phyloP scores from a whole-genome alignment of 2,329 filamentous ascomycete species.

The Calonectria pseudoturangicola region DNA sequence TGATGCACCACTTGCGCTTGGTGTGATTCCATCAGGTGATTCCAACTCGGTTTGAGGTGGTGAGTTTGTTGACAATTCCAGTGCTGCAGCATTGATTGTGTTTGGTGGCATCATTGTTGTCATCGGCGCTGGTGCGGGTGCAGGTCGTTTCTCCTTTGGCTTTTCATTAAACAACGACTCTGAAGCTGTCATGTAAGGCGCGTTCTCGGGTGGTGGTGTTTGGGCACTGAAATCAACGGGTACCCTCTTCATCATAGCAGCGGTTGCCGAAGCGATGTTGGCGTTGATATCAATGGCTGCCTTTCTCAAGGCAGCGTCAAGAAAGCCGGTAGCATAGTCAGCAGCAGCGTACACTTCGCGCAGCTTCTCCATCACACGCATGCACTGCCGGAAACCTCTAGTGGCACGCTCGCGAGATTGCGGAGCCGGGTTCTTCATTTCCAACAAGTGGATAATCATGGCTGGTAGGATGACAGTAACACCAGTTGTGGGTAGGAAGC shows the following conservation, averaged over 20 bases:
- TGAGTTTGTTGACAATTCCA: conserved; percentile 61
- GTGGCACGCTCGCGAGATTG: conserved; percentile 83
- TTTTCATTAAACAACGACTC: conserved; percentile 63
- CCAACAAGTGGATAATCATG: conserved; percentile 94
- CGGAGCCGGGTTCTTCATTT: conserved; percentile 89
- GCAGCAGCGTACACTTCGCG: conserved; percentile 93
- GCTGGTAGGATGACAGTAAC: conserved; percentile 93
- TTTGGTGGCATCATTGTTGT: conserved; percentile 60
- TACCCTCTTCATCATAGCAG: conserved; percentile 61
- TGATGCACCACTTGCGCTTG: conserved; percentile 66
- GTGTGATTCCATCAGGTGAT: conserved; percentile 63
- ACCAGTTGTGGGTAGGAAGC: conserved; percentile 89
- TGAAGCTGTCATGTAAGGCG: conserved; percentile 65
- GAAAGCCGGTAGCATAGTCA: conserved; percentile 95
- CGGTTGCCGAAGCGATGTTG: conserved; percentile 57
- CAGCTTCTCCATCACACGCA: conserved; percentile 91
- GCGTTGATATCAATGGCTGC: conserved; percentile 83
- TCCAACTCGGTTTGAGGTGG: conserved; percentile 68
- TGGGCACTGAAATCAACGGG: conserved; percentile 63
- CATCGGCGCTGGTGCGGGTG: conserved; percentile 39
- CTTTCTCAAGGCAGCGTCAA: conserved; percentile 93
- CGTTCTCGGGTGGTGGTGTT: conserved; percentile 73
- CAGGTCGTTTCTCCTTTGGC: conserved; percentile 47
- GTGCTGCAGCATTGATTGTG: conserved; percentile 61
- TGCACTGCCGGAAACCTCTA: conserved; percentile 91